Evolutionary conservation across 1,284 basidiomycete species (phyloP).

Genomic region (Trametes versicolor): DNA sequence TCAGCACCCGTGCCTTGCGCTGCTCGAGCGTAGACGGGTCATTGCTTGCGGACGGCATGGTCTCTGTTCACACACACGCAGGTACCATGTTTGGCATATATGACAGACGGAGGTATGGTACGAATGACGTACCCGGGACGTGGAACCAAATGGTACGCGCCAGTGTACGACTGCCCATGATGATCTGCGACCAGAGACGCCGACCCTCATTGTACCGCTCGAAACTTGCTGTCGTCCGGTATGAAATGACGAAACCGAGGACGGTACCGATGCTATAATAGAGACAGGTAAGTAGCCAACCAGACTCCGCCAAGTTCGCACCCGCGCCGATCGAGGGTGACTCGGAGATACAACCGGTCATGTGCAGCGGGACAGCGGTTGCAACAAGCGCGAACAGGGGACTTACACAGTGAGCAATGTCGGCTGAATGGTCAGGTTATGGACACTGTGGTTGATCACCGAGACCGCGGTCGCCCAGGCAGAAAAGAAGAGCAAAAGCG

Average conservation of each 20-base stretch:
- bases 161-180: slow-evolving; percentile 65
- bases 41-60: slow-evolving; percentile 39
- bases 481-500: slow-evolving; percentile 68
- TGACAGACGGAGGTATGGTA: background rate
- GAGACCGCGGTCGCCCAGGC: slow-evolving; percentile 66
- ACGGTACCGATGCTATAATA: slow-evolving; percentile 65
- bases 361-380: background rate
- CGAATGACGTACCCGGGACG: slow-evolving; percentile 55
- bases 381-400: background rate
- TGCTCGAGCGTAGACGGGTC: slow-evolving; percentile 49
- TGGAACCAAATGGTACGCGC: slow-evolving; percentile 72
- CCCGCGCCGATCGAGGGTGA: slow-evolving; percentile 10
- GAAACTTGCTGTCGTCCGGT: slow-evolving; percentile 79
- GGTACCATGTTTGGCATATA: background rate
- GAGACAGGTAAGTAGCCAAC: slow-evolving; percentile 12
- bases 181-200: slow-evolving; percentile 74
- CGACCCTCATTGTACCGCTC: slow-evolving; percentile 81
- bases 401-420: slow-evolving; percentile 72
- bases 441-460: slow-evolving; percentile 58
- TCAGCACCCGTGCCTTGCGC: slow-evolving; percentile 56
- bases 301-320: background rate
- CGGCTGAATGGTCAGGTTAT: slow-evolving; percentile 55
- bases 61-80: slow-evolving; percentile 28
- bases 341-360: slow-evolving; percentile 3
- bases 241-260: slow-evolving; percentile 72